Base-by-base conservation (phyloP, 2,329 filamentous ascomycete genomes). In the Phoma sp. region DNA sequence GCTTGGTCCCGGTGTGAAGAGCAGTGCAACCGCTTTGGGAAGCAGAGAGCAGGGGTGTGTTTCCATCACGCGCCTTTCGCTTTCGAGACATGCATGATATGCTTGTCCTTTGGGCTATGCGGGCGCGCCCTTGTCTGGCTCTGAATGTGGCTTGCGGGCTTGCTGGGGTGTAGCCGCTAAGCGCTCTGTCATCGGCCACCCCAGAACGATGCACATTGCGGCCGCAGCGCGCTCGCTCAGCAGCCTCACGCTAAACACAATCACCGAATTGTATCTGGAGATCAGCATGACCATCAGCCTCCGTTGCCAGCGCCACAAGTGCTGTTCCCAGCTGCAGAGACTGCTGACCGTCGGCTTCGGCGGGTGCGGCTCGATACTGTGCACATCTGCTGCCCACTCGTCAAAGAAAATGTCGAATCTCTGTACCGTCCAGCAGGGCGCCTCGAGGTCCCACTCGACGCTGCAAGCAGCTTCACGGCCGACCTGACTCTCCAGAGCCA, bases 1-100 rank as follows among this genome's bases (percentile, higher is more conserved):
- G 52, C 43, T 43, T 37, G 52, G 47, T 45, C 32, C 52, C 17
- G 31, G 52, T 43, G 37, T 21, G 39, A 32, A 51, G 48, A 57
- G 48, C 38, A 39, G 43, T 57, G 54, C 48, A 44, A 31, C 54
- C 54, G 43, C 54, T 39, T 57, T 50, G 41, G 50, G 45, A 37
- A 37, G 37, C 24, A 32, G 36, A 21, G 50, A 41, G 39, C 55
- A 53, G 55, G 55, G 55, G 49, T 47, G 48, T 51, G 53, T 56
- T 56, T 57, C 54, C 54, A 48, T 52, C 48, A 57, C 54, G 54
- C 54, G 54, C 54, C 48, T 51, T 53, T 57, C 44, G 50, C 49
- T 57, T 54, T 54, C 15, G 54, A 57, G 54, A 52, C 54, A 36
- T 57, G 48, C 43, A 48, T 47, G 33, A 43, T 32, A 27, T 40